Evolutionary conservation across 108 stramenopile genomes (phyloP), one percentile per base, ranked within the genome.

Genomic region (Cyclostephanos invisitatus): DNA sequence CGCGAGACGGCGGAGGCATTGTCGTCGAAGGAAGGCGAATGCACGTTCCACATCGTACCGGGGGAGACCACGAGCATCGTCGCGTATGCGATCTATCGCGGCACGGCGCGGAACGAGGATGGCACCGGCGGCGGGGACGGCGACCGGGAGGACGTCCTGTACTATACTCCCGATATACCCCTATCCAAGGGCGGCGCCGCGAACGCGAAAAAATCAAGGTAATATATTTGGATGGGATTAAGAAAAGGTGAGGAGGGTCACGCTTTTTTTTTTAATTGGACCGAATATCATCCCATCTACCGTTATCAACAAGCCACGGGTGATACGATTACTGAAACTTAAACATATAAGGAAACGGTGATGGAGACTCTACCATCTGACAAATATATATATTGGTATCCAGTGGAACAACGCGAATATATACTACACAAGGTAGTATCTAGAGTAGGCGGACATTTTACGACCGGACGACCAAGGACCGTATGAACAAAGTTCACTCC

Each of bases 11-110:
- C 44, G 12, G 12, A 17, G 32, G 22, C 17, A 25, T 50, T 28
- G 71, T 28, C 70, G 25, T 15, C 22, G 27, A 40, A 64, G 24
- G 62, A 81, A 1, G 81, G 81, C 36, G 81, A 78, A 21, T 74
- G 77, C 47, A 82, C 73, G 14, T 82, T 82, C 59, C 77, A 82
- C 35, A 68, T 82, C 15, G 62, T 78, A 2, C 81, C 81, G 5
- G 80, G 67, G 7, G 77, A 82, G 77, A 74, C 81, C 21, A 78
- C 77, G 18, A 74, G 72, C 46, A 66, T 82, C 35, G 46, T 64
- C 14, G 77, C 77, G 2, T 82, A 82, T 55, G 77, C 77, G 40
- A 73, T 82, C 11, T 78, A 82, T 58, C 65, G 72, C 20, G 72
- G 72, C 17, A n/a, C 12, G 46, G 64, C 25, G 57, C 27, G 53